Percentiles rank a stretch among this genome's conserved stretches.
phyloP scores from a whole-genome alignment of 208 protist species.

The Crithidia expoeki region DNA sequence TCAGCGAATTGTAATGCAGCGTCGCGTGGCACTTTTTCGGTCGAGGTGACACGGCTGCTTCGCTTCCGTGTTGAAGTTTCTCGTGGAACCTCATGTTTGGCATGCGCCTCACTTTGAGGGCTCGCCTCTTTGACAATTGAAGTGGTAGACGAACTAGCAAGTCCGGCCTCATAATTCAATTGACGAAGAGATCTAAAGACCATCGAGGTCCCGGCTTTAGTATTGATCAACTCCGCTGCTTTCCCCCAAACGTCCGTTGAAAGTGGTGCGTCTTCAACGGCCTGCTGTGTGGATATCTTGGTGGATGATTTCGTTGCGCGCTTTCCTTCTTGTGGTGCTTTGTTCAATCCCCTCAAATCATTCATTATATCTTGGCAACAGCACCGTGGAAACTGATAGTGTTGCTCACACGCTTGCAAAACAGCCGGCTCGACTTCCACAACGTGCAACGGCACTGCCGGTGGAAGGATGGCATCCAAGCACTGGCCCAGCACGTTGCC shows the following conservation, averaged over 20 bases:
- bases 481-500: conserved; percentile 84
- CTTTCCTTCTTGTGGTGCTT: too few species aligned
- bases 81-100: background rate
- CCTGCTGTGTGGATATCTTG: background rate
- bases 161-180: too few species aligned
- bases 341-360: too few species aligned
- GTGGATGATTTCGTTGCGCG: too few species aligned
- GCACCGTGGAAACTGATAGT: conserved; percentile 51
- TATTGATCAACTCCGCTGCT: background rate
- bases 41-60: too few species aligned
- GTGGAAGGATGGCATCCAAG: conserved; percentile 53
- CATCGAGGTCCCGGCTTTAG: background rate
- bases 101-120: too few species aligned
- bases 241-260: background rate
- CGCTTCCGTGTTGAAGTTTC: background rate
- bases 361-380: too few species aligned
- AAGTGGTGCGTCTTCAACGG: too few species aligned
- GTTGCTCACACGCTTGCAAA: conserved; percentile 48
- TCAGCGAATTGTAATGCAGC: background rate
- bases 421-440: conserved; percentile 84
- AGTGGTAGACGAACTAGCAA: too few species aligned
- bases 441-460: conserved; percentile 59
- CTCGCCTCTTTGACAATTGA: too few species aligned
- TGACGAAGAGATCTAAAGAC: conserved; percentile 13
- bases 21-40: background rate